Conservation (phyloP, 257 asterid genomes). For the Cruciata laevipes region DNA sequence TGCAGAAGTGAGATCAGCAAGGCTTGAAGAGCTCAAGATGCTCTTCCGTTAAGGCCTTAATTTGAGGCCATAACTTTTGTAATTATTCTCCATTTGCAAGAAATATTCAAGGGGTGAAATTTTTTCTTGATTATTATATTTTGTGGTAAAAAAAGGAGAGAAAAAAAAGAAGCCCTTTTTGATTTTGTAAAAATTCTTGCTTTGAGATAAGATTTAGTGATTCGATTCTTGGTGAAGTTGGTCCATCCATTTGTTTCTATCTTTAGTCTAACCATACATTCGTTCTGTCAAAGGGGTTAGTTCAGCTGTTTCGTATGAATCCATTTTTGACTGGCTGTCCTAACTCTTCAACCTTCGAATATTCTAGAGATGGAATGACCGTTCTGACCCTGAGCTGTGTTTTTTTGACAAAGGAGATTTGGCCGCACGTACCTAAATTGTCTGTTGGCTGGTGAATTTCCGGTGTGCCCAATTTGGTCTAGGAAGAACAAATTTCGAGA, state of each 20-base stretch:
- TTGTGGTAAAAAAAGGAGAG: background rate
- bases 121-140: background rate
- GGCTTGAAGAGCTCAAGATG: slow-evolving; percentile 76
- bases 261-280: slow-evolving; percentile 10
- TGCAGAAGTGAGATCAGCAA: slow-evolving; percentile 68
- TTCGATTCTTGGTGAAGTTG: slow-evolving; percentile 15
- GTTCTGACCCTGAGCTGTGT: background rate
- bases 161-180: background rate
- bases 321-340: slow-evolving; percentile 11
- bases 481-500: background rate
- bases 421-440: background rate
- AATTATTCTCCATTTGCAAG: background rate
- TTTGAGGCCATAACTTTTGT: background rate
- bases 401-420: background rate
- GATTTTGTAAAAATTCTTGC: slow-evolving; percentile 11
- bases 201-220: background rate
- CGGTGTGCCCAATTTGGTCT: background rate
- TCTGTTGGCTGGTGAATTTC: background rate
- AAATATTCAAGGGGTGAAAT: background rate
- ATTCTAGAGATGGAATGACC: slow-evolving; percentile 10
- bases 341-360: slow-evolving; percentile 8
- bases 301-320: background rate
- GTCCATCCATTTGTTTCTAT: slow-evolving; percentile 14
- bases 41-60: slow-evolving; percentile 41
- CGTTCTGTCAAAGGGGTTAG: slow-evolving; percentile 16